Evolutionary conservation across 2,329 filamentous ascomycete genomes (phyloP).

Genomic region (Mycosphaerelloides madeirae): DNA sequence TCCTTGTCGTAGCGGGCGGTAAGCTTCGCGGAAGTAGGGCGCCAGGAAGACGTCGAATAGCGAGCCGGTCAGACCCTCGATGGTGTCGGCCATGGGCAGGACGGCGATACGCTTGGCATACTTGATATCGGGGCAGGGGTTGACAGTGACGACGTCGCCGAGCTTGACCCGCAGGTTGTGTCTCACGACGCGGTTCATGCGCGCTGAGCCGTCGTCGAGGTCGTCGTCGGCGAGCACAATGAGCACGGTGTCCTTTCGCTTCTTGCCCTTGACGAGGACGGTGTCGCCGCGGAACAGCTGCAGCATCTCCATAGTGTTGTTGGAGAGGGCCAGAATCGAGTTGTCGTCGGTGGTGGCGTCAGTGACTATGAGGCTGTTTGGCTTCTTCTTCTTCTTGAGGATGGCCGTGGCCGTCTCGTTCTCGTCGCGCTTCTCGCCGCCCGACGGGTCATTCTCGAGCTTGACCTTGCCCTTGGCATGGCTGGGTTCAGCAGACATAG

Average conservation of each 20-base stretch:
- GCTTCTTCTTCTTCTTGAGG: conserved; percentile 99
- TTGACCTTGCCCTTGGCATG: conserved; percentile 47
- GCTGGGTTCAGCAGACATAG: conserved; percentile 49
- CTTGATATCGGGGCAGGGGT: conserved; percentile 99
- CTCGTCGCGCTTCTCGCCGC: conserved; percentile 53
- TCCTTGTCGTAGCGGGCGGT: conserved; percentile 93
- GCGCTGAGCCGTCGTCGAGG: conserved; percentile 91
- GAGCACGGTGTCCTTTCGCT: conserved; percentile 97
- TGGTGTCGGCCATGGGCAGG: conserved; percentile 93
- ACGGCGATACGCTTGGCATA: conserved; percentile 99
- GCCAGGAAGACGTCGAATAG: conserved; percentile 99
- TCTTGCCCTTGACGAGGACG: conserved; percentile 97
- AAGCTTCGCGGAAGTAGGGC: conserved; percentile 98
- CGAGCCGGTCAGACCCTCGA: conserved; percentile 95
- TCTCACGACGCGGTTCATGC: conserved; percentile 96
- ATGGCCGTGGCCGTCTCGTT: conserved; percentile 94
- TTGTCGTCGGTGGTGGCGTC: conserved; percentile 99
- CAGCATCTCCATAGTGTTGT: conserved; percentile 97
- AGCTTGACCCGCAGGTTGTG: conserved; percentile 99
- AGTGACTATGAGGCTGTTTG: conserved; percentile 96
- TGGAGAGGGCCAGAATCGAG: conserved; percentile 96
- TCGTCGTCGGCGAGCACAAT: conserved; percentile 98
- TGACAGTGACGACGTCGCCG: conserved; percentile 93
- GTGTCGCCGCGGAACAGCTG: conserved; percentile 99
- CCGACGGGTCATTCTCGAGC: conserved; percentile 32